Conservation (phyloP, 202 grass and related monocot genomes). For the Panicum virgatum region DNA sequence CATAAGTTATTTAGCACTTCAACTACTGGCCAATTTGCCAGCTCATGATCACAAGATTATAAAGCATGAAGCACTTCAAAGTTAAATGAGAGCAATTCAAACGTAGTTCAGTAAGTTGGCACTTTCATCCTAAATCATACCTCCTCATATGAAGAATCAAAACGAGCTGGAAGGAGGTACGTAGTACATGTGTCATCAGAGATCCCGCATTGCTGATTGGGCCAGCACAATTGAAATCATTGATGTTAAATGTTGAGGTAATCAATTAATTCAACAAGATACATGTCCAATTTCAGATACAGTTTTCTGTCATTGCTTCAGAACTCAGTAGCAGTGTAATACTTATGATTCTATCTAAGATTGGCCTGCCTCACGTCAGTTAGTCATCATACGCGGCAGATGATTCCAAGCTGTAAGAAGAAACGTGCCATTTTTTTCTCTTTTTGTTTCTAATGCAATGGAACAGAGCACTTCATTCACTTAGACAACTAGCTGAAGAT, state of each 20-base stretch:
- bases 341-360: background rate
- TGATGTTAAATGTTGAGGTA: background rate
- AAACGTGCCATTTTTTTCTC: background rate
- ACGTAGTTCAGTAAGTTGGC: background rate
- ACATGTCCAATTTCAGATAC: background rate
- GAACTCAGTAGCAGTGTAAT: background rate
- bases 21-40: background rate
- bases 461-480: too few relatives aligned
- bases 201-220: constrained; percentile 61
- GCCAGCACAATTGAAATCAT: background rate
- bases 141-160: constrained; percentile 81
- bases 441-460: too few relatives aligned
- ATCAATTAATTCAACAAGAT: background rate
- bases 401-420: background rate
- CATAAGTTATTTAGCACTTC: background rate
- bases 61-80: background rate
- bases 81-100: background rate
- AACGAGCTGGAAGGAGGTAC: constrained; percentile 81
- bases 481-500: too few relatives aligned
- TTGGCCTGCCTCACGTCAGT: background rate
- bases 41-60: background rate
- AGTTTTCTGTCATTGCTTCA: background rate
- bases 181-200: constrained; percentile 66
- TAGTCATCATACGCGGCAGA: constrained; percentile 8
- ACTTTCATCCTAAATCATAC: constrained; percentile 15